Conservation (phyloP, 2,329 filamentous ascomycete genomes). For the Cryphonectria nitschkei region DNA sequence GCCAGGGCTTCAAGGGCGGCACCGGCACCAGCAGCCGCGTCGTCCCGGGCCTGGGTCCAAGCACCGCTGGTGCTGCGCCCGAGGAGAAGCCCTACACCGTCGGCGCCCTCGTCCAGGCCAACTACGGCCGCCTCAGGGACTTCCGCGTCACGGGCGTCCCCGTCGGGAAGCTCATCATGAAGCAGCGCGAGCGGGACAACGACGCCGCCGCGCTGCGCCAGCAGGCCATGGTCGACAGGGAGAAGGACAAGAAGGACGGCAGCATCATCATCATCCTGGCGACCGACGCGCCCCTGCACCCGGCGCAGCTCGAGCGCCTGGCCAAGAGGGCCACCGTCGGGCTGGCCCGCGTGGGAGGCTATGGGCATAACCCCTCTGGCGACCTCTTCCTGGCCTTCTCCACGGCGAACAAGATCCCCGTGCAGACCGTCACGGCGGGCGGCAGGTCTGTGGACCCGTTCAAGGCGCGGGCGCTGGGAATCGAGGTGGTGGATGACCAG, state of each 20-base stretch:
- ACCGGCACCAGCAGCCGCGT: slow-evolving; percentile 65
- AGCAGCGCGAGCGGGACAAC: slow-evolving; percentile 41
- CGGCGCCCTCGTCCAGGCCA: slow-evolving; percentile 66
- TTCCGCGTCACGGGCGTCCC: slow-evolving; percentile 64
- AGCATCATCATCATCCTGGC: slow-evolving; percentile 64
- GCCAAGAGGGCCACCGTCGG: slow-evolving; percentile 56
- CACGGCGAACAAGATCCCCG: slow-evolving; percentile 57
- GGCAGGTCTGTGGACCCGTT: slow-evolving; percentile 43
- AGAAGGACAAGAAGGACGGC: slow-evolving; percentile 60
- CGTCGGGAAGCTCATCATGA: slow-evolving; percentile 59
- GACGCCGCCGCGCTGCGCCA: slow-evolving; percentile 34
- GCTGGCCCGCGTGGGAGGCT: slow-evolving; percentile 62
- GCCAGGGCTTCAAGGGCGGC: slow-evolving; percentile 68
- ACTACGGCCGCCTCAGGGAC: slow-evolving; percentile 62
- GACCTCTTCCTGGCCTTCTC: slow-evolving; percentile 72
- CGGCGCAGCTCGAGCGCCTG: slow-evolving; percentile 42
- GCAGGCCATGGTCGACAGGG: slow-evolving; percentile 35
- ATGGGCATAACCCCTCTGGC: slow-evolving; percentile 64
- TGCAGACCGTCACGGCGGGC: slow-evolving; percentile 45
- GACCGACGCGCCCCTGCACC: slow-evolving; percentile 46
- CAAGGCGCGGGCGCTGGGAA: slow-evolving; percentile 40
- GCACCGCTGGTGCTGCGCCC: slow-evolving; percentile 34
- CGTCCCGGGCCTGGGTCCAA: slow-evolving; percentile 49
- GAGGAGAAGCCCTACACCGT: slow-evolving; percentile 51
- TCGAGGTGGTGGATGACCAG: slow-evolving; percentile 58